A percentile compares a stretch with the other conserved stretches of the same genome.
Conservation (phyloP, 805 yeast genomes). For the Naumovozyma dairenensis region DNA sequence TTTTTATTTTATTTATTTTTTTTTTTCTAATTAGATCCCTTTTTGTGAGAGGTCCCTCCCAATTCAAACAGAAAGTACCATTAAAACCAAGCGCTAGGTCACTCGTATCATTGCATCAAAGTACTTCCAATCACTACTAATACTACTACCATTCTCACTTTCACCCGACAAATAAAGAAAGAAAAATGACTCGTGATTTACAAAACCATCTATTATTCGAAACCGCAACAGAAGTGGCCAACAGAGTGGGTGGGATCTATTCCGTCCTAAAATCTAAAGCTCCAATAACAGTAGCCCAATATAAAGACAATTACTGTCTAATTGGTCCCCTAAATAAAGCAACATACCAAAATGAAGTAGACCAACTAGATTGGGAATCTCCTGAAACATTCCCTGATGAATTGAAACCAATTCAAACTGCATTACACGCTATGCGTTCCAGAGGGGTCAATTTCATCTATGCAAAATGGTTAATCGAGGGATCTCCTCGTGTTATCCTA, state of each 20-base stretch:
- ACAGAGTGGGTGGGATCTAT: conserved; percentile 95
- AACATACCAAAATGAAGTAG: conserved; percentile 74
- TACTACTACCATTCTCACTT: not conserved
- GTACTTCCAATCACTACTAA: not conserved
- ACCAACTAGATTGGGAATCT: conserved; percentile 52
- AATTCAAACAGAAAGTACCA: too few species aligned
- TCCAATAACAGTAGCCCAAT: conserved; percentile 91
- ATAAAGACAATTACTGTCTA: conserved; percentile 73
- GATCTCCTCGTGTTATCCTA: conserved; percentile 86
- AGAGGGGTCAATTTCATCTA: conserved; percentile 78
- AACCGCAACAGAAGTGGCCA: conserved; percentile 95
- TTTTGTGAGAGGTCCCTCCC: too few species aligned
- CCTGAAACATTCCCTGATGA: conserved; percentile 28
- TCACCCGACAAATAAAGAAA: not conserved
- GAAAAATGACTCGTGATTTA: conserved; percentile 66
- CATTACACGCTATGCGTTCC: conserved; percentile 68
- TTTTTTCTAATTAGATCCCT: too few species aligned
- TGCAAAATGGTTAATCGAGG: conserved; percentile 96
- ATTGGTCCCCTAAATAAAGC: conserved; percentile 78
- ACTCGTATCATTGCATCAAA: too few species aligned
- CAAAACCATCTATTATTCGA: conserved; percentile 82
- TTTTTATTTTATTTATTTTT: too few species aligned
- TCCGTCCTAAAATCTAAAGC: conserved; percentile 95
- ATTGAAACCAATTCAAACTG: conserved; percentile 23
- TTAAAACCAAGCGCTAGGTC: too few species aligned